phyloP scores from a whole-genome alignment of 495 filamentous ascomycete genomes.

The Podospora anserina region DNA sequence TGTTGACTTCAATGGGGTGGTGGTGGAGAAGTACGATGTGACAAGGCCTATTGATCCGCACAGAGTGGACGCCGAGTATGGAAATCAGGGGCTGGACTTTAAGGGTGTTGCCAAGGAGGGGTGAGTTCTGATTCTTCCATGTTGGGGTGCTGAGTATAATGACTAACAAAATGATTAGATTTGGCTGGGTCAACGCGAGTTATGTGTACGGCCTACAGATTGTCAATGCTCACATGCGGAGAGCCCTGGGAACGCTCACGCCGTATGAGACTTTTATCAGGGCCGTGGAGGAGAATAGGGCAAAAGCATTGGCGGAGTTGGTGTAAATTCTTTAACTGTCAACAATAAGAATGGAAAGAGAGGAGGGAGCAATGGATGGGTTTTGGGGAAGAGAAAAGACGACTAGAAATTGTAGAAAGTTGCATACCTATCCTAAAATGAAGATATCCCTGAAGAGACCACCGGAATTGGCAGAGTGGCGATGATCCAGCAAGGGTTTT shows the following conservation, averaged over 20 bases:
- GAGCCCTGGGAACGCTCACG: conserved; percentile 79
- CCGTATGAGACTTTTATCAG: conserved; percentile 71
- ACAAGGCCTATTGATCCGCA: conserved; percentile 85
- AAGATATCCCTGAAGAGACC: not conserved
- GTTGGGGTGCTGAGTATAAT: conserved; percentile 11
- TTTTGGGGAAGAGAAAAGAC: not conserved
- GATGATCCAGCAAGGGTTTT: not conserved
- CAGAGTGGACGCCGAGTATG: conserved; percentile 92
- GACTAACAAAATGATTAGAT: conserved; percentile 53
- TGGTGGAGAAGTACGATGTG: conserved; percentile 98
- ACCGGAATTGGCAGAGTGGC: not conserved
- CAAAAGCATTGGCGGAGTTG: conserved; percentile 43
- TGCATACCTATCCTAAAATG: not conserved
- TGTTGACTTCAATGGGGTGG: conserved; percentile 94
- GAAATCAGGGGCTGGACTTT: conserved; percentile 92
- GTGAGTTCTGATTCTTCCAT: conserved; percentile 52
- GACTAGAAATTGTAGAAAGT: not conserved
- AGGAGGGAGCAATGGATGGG: not conserved
- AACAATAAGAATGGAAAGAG: not conserved
- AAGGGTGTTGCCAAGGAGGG: conserved; percentile 92
- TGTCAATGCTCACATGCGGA: conserved; percentile 76
- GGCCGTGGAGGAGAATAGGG: conserved; percentile 45
- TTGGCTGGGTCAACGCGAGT: conserved; percentile 98
- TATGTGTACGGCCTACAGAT: conserved; percentile 87
- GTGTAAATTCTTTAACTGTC: conserved; percentile 15